A percentile compares a stretch with the other conserved stretches of the same genome.
phyloP scores from a whole-genome alignment of 176 grass and related monocot genomes.

The Carex myosuroides region DNA sequence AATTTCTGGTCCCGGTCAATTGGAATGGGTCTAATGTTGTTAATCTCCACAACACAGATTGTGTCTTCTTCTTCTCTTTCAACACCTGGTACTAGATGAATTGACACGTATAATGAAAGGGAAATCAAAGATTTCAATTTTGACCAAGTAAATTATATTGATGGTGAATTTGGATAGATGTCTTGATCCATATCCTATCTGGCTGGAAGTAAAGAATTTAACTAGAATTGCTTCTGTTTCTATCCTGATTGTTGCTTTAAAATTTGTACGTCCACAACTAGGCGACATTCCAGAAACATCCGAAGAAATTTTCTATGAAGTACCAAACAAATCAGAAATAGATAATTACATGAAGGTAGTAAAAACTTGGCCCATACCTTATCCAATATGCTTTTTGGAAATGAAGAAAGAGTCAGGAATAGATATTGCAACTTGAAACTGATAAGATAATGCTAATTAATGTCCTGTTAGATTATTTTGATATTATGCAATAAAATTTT shows the following conservation, averaged over 20 bases:
- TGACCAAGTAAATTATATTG: not conserved
- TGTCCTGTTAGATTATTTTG: not conserved
- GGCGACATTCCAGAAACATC: conserved; percentile 3
- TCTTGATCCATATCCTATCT: not conserved
- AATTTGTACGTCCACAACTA: not conserved
- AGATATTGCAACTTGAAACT: not conserved
- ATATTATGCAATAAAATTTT: not conserved
- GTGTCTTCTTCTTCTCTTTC: not conserved
- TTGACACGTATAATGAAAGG: not conserved
- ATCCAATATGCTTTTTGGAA: not conserved
- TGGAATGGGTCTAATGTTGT: not conserved
- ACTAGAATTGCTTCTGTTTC: not conserved
- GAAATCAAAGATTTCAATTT: not conserved
- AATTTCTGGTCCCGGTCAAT: not conserved
- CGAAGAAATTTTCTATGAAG: not conserved
- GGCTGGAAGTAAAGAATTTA: not conserved
- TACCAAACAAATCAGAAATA: not conserved
- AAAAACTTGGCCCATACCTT: not conserved
- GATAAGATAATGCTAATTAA: conserved; percentile 3
- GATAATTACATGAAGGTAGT: not conserved
- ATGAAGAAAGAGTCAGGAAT: not conserved
- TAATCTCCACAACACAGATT: not conserved
- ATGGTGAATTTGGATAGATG: not conserved
- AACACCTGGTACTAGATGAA: not conserved
- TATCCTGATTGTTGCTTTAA: not conserved